Conservation (phyloP, 2,329 filamentous ascomycete genomes). For the Aspergillus oerlinghausenensis region DNA sequence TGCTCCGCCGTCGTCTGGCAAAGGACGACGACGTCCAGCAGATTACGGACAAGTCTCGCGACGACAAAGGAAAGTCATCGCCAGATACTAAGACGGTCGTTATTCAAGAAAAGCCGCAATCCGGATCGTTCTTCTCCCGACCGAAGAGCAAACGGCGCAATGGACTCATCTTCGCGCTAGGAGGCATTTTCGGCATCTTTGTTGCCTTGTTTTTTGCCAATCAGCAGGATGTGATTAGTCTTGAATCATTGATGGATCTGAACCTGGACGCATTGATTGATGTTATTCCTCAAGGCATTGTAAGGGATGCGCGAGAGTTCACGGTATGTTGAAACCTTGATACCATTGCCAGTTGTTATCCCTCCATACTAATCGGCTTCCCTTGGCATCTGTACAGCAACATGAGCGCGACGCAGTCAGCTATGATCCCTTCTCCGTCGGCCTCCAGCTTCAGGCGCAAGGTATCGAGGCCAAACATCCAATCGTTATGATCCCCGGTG, state of each 20-base stretch:
- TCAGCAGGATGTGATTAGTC: conserved; percentile 81
- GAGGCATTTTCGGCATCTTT: conserved; percentile 85
- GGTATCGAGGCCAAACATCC: conserved; percentile 79
- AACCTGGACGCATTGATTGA: conserved; percentile 85
- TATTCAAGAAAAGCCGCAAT: conserved; percentile 4
- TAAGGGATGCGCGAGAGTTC: conserved; percentile 80
- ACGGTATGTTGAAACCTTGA: conserved; percentile 54
- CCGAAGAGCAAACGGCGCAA: conserved; percentile 64
- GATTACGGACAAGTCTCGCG: conserved; percentile 13
- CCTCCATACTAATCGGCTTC: conserved; percentile 4
- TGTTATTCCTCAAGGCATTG: conserved; percentile 77
- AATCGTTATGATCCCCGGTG: conserved; percentile 94
- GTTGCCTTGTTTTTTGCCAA: conserved; percentile 85
- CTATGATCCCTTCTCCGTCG: conserved; percentile 92
- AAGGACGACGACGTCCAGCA: conserved; percentile 32
- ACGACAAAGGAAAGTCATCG: conserved; percentile 11
- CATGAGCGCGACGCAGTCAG: conserved; percentile 82
- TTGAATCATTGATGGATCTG: conserved; percentile 65
- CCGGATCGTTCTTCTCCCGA: conserved; percentile 31
- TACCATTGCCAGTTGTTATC: background rate
- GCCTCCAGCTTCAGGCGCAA: conserved; percentile 73
- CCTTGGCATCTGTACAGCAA: conserved; percentile 47
- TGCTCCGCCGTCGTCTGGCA: conserved; percentile 40
- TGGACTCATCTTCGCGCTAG: conserved; percentile 79
- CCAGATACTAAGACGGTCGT: conserved; percentile 12